Evolutionary conservation across 1,284 basidiomycete species (phyloP).

Genomic region (Leccinum fuscescens): DNA sequence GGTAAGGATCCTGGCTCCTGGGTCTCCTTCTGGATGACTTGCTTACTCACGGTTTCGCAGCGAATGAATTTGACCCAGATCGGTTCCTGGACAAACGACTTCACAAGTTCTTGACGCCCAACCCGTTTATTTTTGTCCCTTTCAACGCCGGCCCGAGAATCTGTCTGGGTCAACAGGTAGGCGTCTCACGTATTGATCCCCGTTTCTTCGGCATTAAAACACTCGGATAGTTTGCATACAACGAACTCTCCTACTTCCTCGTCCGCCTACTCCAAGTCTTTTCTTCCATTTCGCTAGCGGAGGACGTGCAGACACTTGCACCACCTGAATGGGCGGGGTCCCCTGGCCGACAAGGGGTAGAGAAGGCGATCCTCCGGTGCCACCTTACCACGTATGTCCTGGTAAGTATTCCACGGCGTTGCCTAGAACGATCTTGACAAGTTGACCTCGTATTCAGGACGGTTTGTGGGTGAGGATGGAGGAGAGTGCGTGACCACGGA

Average conservation of each 20-base stretch:
- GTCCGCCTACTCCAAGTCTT: conserved; percentile 42
- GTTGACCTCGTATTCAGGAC: conserved; percentile 6
- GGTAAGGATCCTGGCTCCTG: conserved; percentile 16
- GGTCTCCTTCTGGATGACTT: neutral
- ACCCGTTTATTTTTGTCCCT: conserved; percentile 40
- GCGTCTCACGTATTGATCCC: neutral
- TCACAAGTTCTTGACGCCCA: conserved; percentile 30
- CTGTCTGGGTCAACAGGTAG: conserved; percentile 47
- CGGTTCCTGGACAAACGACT: conserved; percentile 39
- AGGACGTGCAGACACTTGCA: conserved; percentile 37
- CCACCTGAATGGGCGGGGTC: conserved; percentile 31
- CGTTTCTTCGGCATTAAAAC: neutral
- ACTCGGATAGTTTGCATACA: conserved; percentile 39
- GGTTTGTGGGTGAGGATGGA: conserved; percentile 22
- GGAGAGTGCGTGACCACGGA: neutral
- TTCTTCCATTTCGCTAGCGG: conserved; percentile 34
- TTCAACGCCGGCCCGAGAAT: conserved; percentile 47
- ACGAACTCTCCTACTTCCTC: conserved; percentile 42
- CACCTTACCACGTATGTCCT: conserved; percentile 56
- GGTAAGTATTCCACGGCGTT: conserved; percentile 17
- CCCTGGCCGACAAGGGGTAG: conserved; percentile 25
- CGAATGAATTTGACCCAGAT: conserved; percentile 39
- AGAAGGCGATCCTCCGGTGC: conserved; percentile 32
- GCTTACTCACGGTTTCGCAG: conserved; percentile 17
- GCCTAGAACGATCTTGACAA: neutral